Evolutionary conservation across 2,329 filamentous ascomycete species (phyloP).

Genomic region (Hysterium pulicare): DNA sequence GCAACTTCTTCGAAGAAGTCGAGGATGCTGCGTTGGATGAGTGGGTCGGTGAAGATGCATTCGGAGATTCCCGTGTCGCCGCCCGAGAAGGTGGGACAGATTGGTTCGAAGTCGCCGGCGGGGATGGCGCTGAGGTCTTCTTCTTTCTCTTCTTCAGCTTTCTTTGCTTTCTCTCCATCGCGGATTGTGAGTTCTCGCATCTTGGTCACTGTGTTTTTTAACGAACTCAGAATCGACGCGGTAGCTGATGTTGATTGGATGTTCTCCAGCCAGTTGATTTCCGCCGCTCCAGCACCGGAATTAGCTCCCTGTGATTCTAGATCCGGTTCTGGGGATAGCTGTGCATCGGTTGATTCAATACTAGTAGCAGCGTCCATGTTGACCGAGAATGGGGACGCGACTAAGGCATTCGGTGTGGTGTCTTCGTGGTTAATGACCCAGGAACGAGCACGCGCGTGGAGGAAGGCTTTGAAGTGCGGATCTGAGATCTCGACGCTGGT

Average conservation of each 20-base stretch:
- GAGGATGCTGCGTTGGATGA: slow-evolving; percentile 53
- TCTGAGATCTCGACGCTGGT: slow-evolving; percentile 20
- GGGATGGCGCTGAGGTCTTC: not conserved
- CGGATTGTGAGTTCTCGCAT: no score
- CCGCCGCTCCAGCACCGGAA: no score
- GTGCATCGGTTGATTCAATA: no score
- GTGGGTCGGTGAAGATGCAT: slow-evolving; percentile 53
- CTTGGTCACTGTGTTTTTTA: no score
- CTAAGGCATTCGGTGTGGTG: slow-evolving; percentile 17
- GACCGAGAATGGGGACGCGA: slow-evolving; percentile 12
- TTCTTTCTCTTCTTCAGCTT: no score
- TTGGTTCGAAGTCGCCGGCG: slow-evolving; percentile 22
- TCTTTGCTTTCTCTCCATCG: no score
- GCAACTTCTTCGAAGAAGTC: slow-evolving; percentile 61
- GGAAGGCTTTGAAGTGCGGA: slow-evolving; percentile 23
- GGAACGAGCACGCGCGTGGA: slow-evolving; percentile 29
- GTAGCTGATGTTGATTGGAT: no score
- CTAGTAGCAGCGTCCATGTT: not conserved
- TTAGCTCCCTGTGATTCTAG: no score
- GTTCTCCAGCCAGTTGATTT: no score
- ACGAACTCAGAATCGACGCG: no score
- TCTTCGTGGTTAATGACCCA: slow-evolving; percentile 24
- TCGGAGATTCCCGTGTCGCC: slow-evolving; percentile 61
- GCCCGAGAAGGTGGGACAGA: slow-evolving; percentile 57
- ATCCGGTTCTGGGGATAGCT: no score